Base-by-base conservation (phyloP, 176 grass and related monocot genomes). In the Chloris gayana region DNA sequence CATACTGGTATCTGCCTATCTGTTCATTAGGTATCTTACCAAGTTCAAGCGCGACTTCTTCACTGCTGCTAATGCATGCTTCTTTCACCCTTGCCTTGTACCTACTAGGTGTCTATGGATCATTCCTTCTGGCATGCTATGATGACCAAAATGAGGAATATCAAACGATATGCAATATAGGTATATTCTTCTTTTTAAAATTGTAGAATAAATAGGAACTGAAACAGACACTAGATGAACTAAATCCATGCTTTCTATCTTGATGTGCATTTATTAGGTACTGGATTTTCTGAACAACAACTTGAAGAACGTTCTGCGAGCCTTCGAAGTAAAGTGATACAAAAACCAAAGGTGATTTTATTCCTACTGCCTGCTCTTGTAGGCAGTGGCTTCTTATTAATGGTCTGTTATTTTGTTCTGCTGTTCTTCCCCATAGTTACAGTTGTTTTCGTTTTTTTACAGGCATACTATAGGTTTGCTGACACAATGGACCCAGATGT, bases 71-170 rank as follows among this genome's bases (percentile, higher is more conserved):
- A 70, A 70, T 62, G 59, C 31, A 57, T 74, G 33, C n/a, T 87
- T 67, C 27, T 11, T 72, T 65, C 85, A 45, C 79, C 72, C 34
- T 21, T 79, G 61, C 60, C 38, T 63, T 63, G 26, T 91, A 31
- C 31, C 69, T 91, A 85, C 27, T 61, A 98, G 92, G 95, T 89
- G 92, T 87, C 61, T 98, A 95, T 91, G 95, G 95, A 72, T 91
- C 95, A 44, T 98, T 98, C 79, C 88, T 98, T 38, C 86, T 98
- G 56, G 95, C 95, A 69, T 98, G 92, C 79, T 98, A 98, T 61
- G 90, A 98, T 86, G 95, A 98, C 50, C 81, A 91, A 25, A 98
- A 98, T 59, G 95, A 98, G 63, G 95, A 98, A 85, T 98, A 98
- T 64, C 92, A 98, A 89, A 95, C 90, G 54, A 98, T 98, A 66